Evolutionary conservation across 768 basidiomycete genomes (phyloP), one percentile per base, ranked within the genome.

Genomic region (Tricholoma sp.): DNA sequence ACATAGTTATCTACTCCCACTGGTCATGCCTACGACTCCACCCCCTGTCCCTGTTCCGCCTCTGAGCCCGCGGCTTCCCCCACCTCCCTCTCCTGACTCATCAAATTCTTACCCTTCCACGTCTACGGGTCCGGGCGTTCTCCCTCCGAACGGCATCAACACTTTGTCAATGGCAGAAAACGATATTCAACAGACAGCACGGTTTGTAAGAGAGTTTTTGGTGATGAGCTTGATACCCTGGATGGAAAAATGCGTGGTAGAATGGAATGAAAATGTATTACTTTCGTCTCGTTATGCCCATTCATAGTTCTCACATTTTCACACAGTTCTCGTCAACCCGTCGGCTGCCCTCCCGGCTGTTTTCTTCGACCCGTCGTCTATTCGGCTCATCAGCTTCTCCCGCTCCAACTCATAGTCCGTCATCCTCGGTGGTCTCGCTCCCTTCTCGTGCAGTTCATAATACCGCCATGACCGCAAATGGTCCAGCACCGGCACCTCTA

Each of bases 181-280:
- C 49, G 94, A 96, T 72, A 88, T 92, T 12, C 81, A 87, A 54
- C 81, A 84, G 62, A 82, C 85, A 5, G 84, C 85, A 0, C 81
- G 83, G 54, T 93, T 98, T 64, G 80, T 91, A 9, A 82, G 94
- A 46, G 95, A 97, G 69, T 88, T 98, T 63, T 78, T 92, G 3
- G 85, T 87, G 10, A 92, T 90, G 84, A 94, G 90, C 66, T 71
- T 98, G 46, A 70, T 98, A 2, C 95, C 95, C 0, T 98, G 91
- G 91, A 95, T 98, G 92, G 96, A 98, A 73, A 91, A 88, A 65
- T 88, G 86, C 69, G 89, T 95, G 5, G 63, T 92, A 47, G 91
- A 96, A 61, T 96, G 94, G 92, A 98, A 97, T 67, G 95, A 98
- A 74, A 78, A 78, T 57, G 88, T 89, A 64, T 31, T 46, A 49